Conservation (phyloP, 495 filamentous ascomycete species). For the Neurospora tetraspora region DNA sequence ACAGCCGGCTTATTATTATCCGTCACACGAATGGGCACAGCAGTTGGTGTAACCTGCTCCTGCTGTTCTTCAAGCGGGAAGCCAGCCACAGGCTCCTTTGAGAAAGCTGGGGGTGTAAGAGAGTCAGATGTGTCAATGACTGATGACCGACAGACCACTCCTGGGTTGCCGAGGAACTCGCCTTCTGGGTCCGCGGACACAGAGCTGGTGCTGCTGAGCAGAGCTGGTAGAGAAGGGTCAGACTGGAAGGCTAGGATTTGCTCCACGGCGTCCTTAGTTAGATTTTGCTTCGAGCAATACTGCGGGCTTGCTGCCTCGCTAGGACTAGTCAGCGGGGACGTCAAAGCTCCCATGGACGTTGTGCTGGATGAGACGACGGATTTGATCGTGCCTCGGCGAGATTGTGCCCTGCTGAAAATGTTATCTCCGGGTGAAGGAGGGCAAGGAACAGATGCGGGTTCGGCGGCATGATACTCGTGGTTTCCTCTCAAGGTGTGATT, state of each 20-base stretch:
- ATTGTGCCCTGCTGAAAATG: slow-evolving; percentile 12
- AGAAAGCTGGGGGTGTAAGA: slow-evolving; percentile 40
- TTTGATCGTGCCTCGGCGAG: slow-evolving; percentile 26
- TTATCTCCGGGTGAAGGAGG: slow-evolving; percentile 46
- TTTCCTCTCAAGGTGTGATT: not conserved
- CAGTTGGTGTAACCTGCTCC: not conserved
- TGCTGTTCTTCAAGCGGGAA: slow-evolving; percentile 31
- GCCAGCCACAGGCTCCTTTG: slow-evolving; percentile 32
- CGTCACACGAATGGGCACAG: not conserved
- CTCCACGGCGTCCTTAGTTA: slow-evolving; percentile 44
- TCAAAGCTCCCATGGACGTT: slow-evolving; percentile 30
- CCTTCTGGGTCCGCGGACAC: slow-evolving; percentile 51
- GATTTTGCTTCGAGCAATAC: slow-evolving; percentile 42
- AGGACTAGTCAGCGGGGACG: slow-evolving; percentile 37
- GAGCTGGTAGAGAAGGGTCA: slow-evolving; percentile 65
- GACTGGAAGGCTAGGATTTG: slow-evolving; percentile 55
- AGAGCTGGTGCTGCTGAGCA: slow-evolving; percentile 75
- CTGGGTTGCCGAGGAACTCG: slow-evolving; percentile 42
- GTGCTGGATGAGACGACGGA: slow-evolving; percentile 37
- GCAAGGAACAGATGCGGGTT: slow-evolving; percentile 20
- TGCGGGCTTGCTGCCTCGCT: slow-evolving; percentile 46
- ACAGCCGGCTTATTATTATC: not conserved
- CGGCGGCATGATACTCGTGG: not conserved
- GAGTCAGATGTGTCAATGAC: slow-evolving; percentile 41
- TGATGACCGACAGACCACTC: slow-evolving; percentile 27